Base-by-base conservation (phyloP, 2,329 filamentous ascomycete species). In the Aspergillus quadrilineatus region DNA sequence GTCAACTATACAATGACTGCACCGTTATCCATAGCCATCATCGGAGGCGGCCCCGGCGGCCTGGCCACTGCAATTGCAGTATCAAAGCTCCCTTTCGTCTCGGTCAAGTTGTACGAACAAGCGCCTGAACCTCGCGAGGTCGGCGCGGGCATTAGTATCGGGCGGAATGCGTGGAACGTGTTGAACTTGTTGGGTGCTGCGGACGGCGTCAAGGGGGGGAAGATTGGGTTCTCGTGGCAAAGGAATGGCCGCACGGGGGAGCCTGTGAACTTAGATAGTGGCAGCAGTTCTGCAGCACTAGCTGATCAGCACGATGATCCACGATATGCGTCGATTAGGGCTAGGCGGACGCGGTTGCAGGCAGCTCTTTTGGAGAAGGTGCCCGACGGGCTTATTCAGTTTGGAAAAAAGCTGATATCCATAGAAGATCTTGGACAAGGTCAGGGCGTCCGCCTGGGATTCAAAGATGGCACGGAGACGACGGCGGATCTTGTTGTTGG, bases 281-380 rank as follows among this genome's bases (percentile, higher is more conserved):
- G n/a, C n/a, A n/a, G 39, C n/a, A 17, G 6, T 12, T 8, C 4
- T 30, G 37, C 22, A 14, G 22, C 1, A 1, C 12, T 32, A 1
- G 30, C 22, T 1, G 7, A 10, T 5, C 8, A n/a, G 4, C n/a
- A 30, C 0, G 30, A 41, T 2, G 29, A 36, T 1, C 9, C 10
- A 3, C 10, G 29, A 15, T 44, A 30, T 12, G 53, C 45, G 1
- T 22, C 36, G 1, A 56, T 56, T n/a, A 14, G 53, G 53, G 47
- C 53, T 7, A 22, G 53, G 37, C 14, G 53, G 8, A 56, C 53
- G 7, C 46, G 53, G n/a, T 29, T 56, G 53, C 53, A 56, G 29
- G 9, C 39, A 4, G 53, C 53, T 6, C 39, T 56, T 2, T 41
- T 56, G 17, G 47, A 32, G 3, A 41, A 37, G 34, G 43, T 53